Percentiles rank a stretch among this genome's conserved stretches.
Conservation (phyloP, 1,284 basidiomycete genomes). For the Hypsizygus ulmarius region DNA sequence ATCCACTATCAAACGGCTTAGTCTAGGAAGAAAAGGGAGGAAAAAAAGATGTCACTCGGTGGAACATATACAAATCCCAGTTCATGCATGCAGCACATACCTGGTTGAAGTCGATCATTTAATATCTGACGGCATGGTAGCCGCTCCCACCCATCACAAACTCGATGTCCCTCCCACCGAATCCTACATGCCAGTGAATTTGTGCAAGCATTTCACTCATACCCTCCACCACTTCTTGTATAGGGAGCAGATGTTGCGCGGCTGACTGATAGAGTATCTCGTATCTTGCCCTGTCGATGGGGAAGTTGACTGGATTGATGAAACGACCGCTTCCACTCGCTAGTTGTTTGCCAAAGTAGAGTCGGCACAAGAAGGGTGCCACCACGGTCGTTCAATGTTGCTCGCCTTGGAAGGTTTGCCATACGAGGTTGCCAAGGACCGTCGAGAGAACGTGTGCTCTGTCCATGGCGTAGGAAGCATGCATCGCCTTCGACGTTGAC, state of each 20-base stretch:
- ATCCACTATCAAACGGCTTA: no score
- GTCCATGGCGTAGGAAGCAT: no score
- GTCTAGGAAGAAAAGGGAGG: no score
- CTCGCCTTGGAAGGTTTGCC: no score
- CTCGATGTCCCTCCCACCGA: constrained; percentile 33
- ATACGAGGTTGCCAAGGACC: no score
- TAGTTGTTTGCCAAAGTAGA: constrained; percentile 22
- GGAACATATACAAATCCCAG: no score
- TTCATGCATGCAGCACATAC: constrained; percentile 19
- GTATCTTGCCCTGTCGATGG: constrained; percentile 10
- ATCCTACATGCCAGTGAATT: constrained; percentile 25
- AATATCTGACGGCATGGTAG: constrained; percentile 15
- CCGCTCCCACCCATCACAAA: constrained; percentile 29
- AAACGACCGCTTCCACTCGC: constrained; percentile 11
- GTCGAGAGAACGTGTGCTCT: no score
- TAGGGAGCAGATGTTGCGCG: not conserved
- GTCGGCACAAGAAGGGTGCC: constrained; percentile 20
- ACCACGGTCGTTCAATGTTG: no score
- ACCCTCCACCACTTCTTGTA: constrained; percentile 24
- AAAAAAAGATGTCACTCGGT: no score
- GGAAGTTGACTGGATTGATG: constrained; percentile 23
- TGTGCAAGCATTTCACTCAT: constrained; percentile 30
- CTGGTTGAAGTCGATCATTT: constrained; percentile 35
- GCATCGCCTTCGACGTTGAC: no score
- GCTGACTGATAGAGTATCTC: not conserved